Conservation (phyloP, 2,329 filamentous ascomycete genomes). For the Ophiostoma himal-ulmi region DNA sequence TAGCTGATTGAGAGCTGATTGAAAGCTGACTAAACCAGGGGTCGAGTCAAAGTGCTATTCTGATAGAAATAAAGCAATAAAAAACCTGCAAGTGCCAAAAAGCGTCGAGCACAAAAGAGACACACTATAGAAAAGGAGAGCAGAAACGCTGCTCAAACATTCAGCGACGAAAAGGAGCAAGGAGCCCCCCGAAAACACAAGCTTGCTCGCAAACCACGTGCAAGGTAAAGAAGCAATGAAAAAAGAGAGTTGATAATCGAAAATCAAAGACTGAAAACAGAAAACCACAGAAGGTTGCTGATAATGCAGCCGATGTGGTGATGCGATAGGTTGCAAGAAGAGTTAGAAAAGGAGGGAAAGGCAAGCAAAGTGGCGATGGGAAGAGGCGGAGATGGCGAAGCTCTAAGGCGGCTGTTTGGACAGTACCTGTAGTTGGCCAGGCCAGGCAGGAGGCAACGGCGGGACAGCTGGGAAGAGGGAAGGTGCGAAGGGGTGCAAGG, state of each 20-base stretch:
- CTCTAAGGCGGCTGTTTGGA: conserved; percentile 15
- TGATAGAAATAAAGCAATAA: neutral
- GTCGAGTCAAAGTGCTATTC: conserved; percentile 1
- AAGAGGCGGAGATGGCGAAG: conserved; percentile 25
- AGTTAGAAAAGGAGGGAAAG: neutral
- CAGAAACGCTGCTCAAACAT: conserved; percentile 22
- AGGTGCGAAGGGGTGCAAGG: conserved; percentile 13
- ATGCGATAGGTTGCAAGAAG: conserved; percentile 1
- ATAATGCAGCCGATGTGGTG: neutral
- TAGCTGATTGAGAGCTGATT: conserved; percentile 2
- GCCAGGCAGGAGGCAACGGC: neutral
- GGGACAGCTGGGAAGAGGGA: conserved; percentile 13
- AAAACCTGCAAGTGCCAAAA: neutral
- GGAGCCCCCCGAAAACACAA: conserved; percentile 7
- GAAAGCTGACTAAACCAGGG: too few species aligned
- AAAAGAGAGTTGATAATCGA: neutral
- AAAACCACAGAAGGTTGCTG: neutral
- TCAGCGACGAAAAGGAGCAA: conserved; percentile 10
- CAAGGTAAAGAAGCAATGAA: neutral
- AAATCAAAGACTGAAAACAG: neutral
- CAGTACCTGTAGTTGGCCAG: neutral
- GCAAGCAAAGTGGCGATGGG: conserved; percentile 16
- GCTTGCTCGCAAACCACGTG: conserved; percentile 15
- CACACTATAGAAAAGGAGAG: conserved; percentile 3
- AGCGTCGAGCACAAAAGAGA: neutral